Evolutionary conservation across 179 eudicot genomes (phyloP), one percentile per base, ranked within the genome.

Genomic region (Actinidia polygama): DNA sequence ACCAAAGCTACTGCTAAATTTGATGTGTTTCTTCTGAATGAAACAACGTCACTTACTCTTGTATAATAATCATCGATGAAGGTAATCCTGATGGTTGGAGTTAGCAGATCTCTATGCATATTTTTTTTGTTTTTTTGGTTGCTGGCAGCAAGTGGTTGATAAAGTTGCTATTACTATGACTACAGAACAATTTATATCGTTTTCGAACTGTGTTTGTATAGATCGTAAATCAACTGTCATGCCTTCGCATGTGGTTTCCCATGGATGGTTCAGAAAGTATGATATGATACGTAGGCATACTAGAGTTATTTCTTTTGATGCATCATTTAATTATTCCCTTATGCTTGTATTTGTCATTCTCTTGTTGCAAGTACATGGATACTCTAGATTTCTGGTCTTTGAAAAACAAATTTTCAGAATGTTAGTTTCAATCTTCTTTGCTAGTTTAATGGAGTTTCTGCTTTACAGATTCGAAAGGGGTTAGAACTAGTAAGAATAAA

Each of bases 401-500:
- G 0, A 5, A 36, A 59, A 70, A 36, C 9, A 72, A 46, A 47
- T 0, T 7, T 10, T 40, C 58, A 18, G 23, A n/a, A 30, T 62
- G 44, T 80, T 21, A 12, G 50, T 5, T 54, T 62, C 10, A 49
- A 9, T 46, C 21, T 57, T 73, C 57, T 11, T 80, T 16, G 50
- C 30, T 19, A 68, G n/a, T 80, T 79, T 59, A 68, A 80, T 67
- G 70, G 80, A 46, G 51, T 59, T 77, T 57, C 77, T 82, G 72
- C 54, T 77, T 55, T 72, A 58, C 86, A 87, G 91, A 90, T 79
- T 85, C 93, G 10, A 93, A 91, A 87, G 89, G 88, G 21, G 86
- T 85, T 53, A 86, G 88, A 85, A 68, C 89, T 77, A 50, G 87
- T 58, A 92, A 90, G 85, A 88, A 79, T 72, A 94, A 91, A 87